A percentile compares a stretch with the other conserved stretches of the same genome.
These are phyloP conservation scores for Aspergillaceae sp. DNA, from an alignment of 2,329 filamentous ascomycete genomes.

Conservation along the genomic window DNA sequence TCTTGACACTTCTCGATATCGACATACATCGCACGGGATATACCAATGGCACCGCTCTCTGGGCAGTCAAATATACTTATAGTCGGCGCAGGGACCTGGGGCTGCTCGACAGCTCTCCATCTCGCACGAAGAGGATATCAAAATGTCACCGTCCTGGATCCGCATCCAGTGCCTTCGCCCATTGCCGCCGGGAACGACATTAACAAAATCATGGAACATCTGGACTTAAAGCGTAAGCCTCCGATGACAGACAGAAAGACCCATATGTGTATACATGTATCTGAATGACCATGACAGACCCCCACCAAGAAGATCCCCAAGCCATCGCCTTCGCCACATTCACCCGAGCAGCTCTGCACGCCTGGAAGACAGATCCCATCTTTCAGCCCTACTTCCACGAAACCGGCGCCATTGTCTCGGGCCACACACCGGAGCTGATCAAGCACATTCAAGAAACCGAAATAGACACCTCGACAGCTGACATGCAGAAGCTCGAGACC, in stretches of 20 bases:
- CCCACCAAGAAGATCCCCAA: constrained; percentile 6
- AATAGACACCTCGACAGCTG: constrained; percentile 21
- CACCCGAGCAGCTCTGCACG: constrained; percentile 24
- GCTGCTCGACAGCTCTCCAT: constrained; percentile 45
- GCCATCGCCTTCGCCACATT: constrained; percentile 16
- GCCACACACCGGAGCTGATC: constrained; percentile 32
- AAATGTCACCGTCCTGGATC: constrained; percentile 43
- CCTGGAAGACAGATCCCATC: constrained; percentile 38
- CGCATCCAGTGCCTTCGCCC: constrained; percentile 37
- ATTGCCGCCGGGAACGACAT: constrained; percentile 45
- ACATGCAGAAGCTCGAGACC: constrained; percentile 30
- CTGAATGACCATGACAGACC: constrained; percentile 4
- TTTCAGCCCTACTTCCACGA: constrained; percentile 41
- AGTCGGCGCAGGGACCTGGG: constrained; percentile 45
- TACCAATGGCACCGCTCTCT: not conserved
- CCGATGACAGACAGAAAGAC: constrained; percentile 1
- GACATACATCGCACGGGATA: no score
- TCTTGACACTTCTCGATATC: no score
- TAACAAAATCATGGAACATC: constrained; percentile 40
- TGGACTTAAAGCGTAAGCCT: constrained; percentile 27
- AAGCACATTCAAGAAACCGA: constrained; percentile 31
- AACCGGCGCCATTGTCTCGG: constrained; percentile 35
- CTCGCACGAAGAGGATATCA: constrained; percentile 43
- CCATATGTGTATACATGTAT: not conserved
- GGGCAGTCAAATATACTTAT: constrained; percentile 29